Percentiles rank a stretch among this genome's conserved stretches.
Evolutionary conservation across 2,329 filamentous ascomycete genomes (phyloP).

Genomic region (Nemania serpens): DNA sequence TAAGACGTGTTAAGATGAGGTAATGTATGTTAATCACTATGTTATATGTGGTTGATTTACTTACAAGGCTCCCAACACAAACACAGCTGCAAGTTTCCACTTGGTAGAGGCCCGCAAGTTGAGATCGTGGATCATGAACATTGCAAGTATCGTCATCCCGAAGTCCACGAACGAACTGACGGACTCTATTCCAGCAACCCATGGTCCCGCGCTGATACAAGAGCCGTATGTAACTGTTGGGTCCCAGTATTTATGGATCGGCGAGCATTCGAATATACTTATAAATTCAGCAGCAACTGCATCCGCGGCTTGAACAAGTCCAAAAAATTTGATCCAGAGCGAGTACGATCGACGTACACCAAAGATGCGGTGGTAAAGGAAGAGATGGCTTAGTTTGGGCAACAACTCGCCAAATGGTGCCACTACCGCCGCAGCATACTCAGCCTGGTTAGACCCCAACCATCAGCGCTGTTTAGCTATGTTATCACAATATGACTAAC

Average conservation of each 20-base stretch:
- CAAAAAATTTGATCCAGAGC: not conserved
- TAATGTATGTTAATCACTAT: not conserved
- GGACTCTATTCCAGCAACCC: not conserved
- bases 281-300: not conserved
- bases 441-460: not conserved
- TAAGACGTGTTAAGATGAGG: not conserved
- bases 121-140: not conserved
- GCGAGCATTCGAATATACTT: not conserved
- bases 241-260: not conserved
- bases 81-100: not conserved
- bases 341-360: not conserved
- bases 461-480: not conserved
- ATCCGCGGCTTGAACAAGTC: not conserved
- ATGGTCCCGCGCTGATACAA: not conserved
- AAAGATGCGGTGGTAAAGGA: not conserved
- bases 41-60: not conserved
- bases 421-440: not conserved
- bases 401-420: not conserved
- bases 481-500: not conserved
- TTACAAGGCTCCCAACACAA: not conserved
- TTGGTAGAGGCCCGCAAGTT: not conserved
- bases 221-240: not conserved
- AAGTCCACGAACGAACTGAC: not conserved
- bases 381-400: not conserved
- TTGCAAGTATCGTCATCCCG: not conserved